These are phyloP conservation scores for Artemisia tridentata DNA, from an alignment of 129 eudicot genomes.

Conservation along the genomic window DNA sequence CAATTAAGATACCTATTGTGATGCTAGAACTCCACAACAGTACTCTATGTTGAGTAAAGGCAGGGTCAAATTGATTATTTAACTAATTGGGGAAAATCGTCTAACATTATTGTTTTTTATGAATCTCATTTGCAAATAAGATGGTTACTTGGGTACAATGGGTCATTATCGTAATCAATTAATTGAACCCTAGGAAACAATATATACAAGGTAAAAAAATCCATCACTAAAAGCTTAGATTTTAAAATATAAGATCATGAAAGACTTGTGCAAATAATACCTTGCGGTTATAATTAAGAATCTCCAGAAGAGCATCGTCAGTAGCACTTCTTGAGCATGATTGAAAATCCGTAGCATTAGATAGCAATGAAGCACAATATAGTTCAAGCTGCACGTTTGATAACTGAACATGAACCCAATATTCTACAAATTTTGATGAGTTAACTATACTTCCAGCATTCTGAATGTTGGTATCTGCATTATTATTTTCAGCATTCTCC, in stretches of 20 bases:
- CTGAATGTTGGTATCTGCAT: slow-evolving; percentile 8
- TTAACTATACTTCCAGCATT: slow-evolving; percentile 30
- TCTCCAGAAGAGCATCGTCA: slow-evolving; percentile 53
- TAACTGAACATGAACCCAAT: slow-evolving; percentile 76
- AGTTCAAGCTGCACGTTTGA: slow-evolving; percentile 90
- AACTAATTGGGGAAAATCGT: too few relatives aligned
- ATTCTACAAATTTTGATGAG: slow-evolving; percentile 63
- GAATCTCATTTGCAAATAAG: too few relatives aligned
- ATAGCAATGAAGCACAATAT: slow-evolving; percentile 69
- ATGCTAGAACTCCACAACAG: too few relatives aligned
- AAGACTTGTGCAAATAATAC: slow-evolving; percentile 37
- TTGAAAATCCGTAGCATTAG: slow-evolving; percentile 47
- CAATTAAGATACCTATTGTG: too few relatives aligned
- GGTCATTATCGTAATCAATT: neutral
- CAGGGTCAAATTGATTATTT: too few relatives aligned
- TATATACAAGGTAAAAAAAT: neutral
- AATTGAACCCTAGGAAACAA: neutral
- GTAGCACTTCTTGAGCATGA: slow-evolving; percentile 50
- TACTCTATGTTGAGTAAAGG: too few relatives aligned
- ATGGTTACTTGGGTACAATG: too few relatives aligned
- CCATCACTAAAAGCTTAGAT: neutral
- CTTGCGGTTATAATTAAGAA: slow-evolving; percentile 57
- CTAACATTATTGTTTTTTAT: too few relatives aligned
- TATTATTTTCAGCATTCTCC: slow-evolving; percentile 28
- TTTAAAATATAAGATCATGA: slow-evolving; percentile 8